These are phyloP conservation scores for Gonium pectorale DNA, from an alignment of 139 green algal species.

Conservation along the genomic window DNA sequence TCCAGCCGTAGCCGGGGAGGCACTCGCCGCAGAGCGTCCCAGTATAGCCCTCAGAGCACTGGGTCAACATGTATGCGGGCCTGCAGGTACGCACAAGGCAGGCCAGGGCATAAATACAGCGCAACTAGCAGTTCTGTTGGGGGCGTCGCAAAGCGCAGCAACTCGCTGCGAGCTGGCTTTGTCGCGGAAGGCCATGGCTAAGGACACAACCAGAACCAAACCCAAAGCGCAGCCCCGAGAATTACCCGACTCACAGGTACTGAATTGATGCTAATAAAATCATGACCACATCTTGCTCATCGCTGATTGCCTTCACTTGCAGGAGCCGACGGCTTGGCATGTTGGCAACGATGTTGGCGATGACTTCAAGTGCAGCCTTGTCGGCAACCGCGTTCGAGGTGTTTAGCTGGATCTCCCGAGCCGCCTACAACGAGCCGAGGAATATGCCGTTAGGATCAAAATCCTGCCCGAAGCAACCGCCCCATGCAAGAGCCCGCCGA, in stretches of 20 bases:
- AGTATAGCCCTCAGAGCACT: slow-evolving; percentile 8
- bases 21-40: slow-evolving; percentile 25
- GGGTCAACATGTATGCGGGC: background rate
- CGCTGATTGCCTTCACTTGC: background rate
- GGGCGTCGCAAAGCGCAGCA: no score
- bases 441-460: no score
- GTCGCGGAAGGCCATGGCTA: no score
- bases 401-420: background rate
- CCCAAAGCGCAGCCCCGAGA: no score
- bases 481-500: no score
- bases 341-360: background rate
- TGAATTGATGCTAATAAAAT: background rate
- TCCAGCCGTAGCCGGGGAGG: background rate
- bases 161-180: no score
- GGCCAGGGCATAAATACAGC: no score
- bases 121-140: no score
- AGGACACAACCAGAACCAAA: no score
- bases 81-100: no score
- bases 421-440: no score
- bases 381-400: background rate
- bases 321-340: background rate
- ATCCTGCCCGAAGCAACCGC: no score
- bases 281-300: background rate
- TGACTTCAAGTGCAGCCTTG: background rate
- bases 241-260: slow-evolving; percentile 17